Conservation (phyloP, 768 basidiomycete genomes). For the Termitomyces sp. region DNA sequence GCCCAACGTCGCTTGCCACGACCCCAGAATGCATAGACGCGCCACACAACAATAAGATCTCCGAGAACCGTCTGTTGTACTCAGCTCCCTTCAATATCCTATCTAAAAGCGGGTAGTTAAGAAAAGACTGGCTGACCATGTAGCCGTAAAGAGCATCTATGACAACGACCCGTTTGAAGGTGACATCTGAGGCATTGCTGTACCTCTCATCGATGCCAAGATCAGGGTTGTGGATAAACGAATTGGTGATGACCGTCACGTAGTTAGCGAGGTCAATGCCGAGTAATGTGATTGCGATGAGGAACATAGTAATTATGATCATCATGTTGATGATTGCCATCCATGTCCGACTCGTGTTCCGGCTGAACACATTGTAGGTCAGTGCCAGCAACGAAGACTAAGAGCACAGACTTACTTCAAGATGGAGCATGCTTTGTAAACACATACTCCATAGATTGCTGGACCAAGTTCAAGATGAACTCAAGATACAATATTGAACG, state of each 20-base stretch:
- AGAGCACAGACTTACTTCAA: background rate
- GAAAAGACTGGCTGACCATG: conserved; percentile 2
- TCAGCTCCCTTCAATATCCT: background rate
- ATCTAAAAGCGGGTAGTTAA: background rate
- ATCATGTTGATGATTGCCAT: conserved; percentile 7
- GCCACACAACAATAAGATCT: conserved; percentile 11
- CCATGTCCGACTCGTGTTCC: conserved; percentile 4
- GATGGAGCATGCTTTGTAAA: conserved; percentile 10
- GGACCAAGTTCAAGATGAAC: background rate
- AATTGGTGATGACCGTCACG: background rate
- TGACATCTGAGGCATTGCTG: background rate
- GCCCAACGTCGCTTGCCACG: conserved; percentile 4
- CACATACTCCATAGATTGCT: conserved; percentile 11
- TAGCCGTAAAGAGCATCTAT: conserved; percentile 11
- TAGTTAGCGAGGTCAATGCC: conserved; percentile 13
- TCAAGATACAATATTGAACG: background rate
- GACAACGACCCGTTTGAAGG: conserved; percentile 11
- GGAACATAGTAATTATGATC: conserved; percentile 10
- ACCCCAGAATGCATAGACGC: conserved; percentile 12
- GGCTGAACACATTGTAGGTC: background rate
- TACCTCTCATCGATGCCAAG: conserved; percentile 5
- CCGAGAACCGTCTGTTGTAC: conserved; percentile 9
- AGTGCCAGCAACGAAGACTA: background rate
- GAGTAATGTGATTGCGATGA: conserved; percentile 6
- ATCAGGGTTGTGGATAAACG: conserved; percentile 9